These are phyloP conservation scores for Rutstroemia sp. DNA, from an alignment of 2,329 filamentous ascomycete species.

Conservation along the genomic window DNA sequence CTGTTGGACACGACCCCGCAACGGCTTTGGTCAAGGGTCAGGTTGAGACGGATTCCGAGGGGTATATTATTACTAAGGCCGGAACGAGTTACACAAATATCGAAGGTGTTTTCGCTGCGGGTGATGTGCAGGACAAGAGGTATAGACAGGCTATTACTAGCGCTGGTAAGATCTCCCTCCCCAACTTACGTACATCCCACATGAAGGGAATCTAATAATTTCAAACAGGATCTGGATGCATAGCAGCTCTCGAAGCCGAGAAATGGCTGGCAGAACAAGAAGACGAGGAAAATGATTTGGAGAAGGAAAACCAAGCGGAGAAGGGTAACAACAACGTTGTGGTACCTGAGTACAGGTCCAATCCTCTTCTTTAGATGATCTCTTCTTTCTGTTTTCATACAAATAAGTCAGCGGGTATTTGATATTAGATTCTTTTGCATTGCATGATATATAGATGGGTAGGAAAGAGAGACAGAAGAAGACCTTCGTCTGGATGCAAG, in stretches of 20 bases:
- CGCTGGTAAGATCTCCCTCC: slow-evolving; percentile 57
- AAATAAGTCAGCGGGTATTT: neutral
- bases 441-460: neutral
- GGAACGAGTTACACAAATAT: slow-evolving; percentile 84
- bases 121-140: slow-evolving; percentile 97
- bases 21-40: slow-evolving; percentile 87
- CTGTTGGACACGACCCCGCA: slow-evolving; percentile 92
- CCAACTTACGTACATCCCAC: neutral
- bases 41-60: slow-evolving; percentile 79
- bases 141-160: slow-evolving; percentile 98
- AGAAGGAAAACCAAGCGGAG: slow-evolving; percentile 34
- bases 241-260: slow-evolving; percentile 92
- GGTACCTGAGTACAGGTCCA: slow-evolving; percentile 54
- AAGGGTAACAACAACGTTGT: slow-evolving; percentile 45
- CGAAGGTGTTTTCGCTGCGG: slow-evolving; percentile 89
- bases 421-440: neutral
- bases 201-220: too few species aligned
- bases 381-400: neutral
- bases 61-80: slow-evolving; percentile 83
- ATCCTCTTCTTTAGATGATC: slow-evolving; percentile 49
- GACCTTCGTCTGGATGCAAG: neutral
- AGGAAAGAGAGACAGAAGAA: neutral
- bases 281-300: slow-evolving; percentile 26
- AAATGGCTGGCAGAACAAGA: slow-evolving; percentile 72
- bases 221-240: slow-evolving; percentile 72